phyloP scores from a whole-genome alignment of 2,329 filamentous ascomycete species.

The Colletotrichum sp. region DNA sequence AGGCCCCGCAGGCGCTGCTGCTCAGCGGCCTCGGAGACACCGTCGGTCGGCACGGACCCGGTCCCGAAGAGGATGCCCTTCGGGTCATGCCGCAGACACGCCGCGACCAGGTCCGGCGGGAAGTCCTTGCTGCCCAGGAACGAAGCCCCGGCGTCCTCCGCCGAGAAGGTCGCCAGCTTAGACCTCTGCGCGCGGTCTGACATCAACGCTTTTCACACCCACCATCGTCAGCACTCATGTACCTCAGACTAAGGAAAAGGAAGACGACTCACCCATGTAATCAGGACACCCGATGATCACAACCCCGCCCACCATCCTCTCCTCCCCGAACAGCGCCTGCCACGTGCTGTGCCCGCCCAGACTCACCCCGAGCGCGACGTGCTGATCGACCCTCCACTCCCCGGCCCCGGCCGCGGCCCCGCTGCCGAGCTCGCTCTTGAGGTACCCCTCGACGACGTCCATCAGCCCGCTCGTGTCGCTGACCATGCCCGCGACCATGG shows the following conservation, averaged over 20 bases:
- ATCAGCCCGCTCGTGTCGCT: constrained; percentile 79
- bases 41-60: constrained; percentile 29
- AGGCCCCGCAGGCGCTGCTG: constrained; percentile 48
- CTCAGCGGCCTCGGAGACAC: constrained; percentile 35
- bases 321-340: constrained; percentile 81
- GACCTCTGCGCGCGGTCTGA: constrained; percentile 76
- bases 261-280: constrained; percentile 65
- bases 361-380: constrained; percentile 82
- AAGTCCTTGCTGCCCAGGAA: constrained; percentile 85
- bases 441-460: constrained; percentile 77
- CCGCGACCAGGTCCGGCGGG: constrained; percentile 68
- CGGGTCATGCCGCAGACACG: constrained; percentile 74
- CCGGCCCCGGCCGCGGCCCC: neutral
- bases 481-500: constrained; percentile 74
- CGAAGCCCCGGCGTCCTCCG: constrained; percentile 57
- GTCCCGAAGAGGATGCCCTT: constrained; percentile 73
- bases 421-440: constrained; percentile 57
- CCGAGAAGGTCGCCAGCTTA: constrained; percentile 66
- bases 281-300: constrained; percentile 90
- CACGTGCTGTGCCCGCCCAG: constrained; percentile 89
- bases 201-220: constrained; percentile 60
- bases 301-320: constrained; percentile 78
- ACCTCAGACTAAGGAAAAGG: neutral
- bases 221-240: neutral
- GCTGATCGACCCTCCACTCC: constrained; percentile 55